phyloP scores from a whole-genome alignment of 2,329 filamentous ascomycete species.

The Beauveria asiatica region DNA sequence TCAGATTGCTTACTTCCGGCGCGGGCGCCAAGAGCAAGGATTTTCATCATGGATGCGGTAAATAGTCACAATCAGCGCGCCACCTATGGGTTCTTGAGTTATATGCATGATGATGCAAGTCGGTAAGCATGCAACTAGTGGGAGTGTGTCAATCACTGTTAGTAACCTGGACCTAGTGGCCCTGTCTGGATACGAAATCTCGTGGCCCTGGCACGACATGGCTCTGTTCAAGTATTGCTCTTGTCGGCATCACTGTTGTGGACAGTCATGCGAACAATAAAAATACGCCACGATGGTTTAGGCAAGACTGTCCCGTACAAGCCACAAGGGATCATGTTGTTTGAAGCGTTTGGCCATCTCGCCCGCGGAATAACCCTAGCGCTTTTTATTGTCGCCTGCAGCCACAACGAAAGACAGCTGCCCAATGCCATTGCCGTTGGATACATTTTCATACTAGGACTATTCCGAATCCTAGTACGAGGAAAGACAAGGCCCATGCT shows the following conservation, averaged over 20 bases:
- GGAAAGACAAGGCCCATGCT: slow-evolving; percentile 36
- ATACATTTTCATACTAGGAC: slow-evolving; percentile 37
- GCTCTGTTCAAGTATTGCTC: not conserved
- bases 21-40: not conserved
- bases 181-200: not conserved
- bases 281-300: not conserved
- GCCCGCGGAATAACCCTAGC: not conserved
- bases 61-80: not conserved
- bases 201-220: not conserved
- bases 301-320: slow-evolving; percentile 5
- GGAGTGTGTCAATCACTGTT: not conserved
- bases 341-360: not conserved
- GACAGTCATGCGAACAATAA: not conserved
- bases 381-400: not conserved
- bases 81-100: not conserved
- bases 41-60: not conserved
- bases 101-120: not conserved
- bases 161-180: not conserved
- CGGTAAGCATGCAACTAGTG: not conserved
- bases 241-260: not conserved
- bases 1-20: not conserved
- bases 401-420: slow-evolving; percentile 18
- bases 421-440: slow-evolving; percentile 28
- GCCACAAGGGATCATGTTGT: not conserved
- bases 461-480: slow-evolving; percentile 33